Evolutionary conservation across 2,329 filamentous ascomycete species (phyloP).

Genomic region (Epichloe amarillans): DNA sequence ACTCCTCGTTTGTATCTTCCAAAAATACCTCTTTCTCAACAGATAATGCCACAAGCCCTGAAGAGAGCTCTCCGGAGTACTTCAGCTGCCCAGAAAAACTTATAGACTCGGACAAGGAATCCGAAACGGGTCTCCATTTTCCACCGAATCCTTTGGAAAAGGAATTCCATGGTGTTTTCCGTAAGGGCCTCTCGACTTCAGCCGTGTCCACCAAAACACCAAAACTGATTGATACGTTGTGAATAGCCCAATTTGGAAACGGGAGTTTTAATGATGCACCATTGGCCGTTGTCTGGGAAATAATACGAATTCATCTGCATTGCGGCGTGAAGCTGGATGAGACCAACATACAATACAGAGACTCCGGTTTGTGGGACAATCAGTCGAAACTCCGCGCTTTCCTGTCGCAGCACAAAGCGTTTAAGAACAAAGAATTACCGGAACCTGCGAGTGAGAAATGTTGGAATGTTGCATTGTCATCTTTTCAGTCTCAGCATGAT

Average conservation of each 20-base stretch:
- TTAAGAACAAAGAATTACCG: constrained; percentile 34
- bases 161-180: constrained; percentile 25
- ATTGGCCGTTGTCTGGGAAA: constrained; percentile 38
- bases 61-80: constrained; percentile 6
- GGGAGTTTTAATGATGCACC: constrained; percentile 29
- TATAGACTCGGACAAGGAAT: constrained; percentile 1
- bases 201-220: background rate
- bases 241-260: constrained; percentile 25
- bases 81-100: constrained; percentile 10
- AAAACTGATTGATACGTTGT: background rate
- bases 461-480: constrained; percentile 31
- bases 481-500: constrained; percentile 21
- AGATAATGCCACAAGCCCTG: background rate
- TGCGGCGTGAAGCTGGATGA: constrained; percentile 28
- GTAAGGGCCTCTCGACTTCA: constrained; percentile 16
- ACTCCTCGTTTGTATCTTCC: constrained; percentile 1
- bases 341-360: constrained; percentile 21
- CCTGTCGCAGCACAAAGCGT: constrained; percentile 25
- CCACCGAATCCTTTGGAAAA: constrained; percentile 8
- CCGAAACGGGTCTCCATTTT: too few species aligned
- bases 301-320: constrained; percentile 32
- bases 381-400: constrained; percentile 29
- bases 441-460: constrained; percentile 28
- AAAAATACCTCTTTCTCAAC: constrained; percentile 4
- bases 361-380: constrained; percentile 24